Evolutionary conservation across 1,284 basidiomycete genomes (phyloP).

Genomic region (Ustilago cynodontis): DNA sequence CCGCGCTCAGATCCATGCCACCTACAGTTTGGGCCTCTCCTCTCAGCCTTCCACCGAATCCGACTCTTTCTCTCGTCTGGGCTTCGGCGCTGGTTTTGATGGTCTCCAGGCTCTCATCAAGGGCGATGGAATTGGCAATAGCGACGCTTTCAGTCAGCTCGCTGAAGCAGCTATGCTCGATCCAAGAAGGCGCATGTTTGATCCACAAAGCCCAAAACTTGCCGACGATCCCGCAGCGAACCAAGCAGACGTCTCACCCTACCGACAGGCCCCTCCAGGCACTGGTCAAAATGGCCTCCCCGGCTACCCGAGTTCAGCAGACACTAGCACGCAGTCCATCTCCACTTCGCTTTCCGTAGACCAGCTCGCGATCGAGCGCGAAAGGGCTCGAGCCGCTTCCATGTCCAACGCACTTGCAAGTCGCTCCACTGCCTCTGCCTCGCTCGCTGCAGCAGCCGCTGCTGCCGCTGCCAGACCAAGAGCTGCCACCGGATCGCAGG

Average conservation of each 20-base stretch:
- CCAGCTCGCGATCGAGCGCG: constrained; percentile 29
- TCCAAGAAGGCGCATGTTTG: constrained; percentile 31
- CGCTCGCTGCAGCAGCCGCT: constrained; percentile 19
- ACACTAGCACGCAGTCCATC: background rate
- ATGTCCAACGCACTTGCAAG: constrained; percentile 24
- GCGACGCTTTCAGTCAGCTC: constrained; percentile 62
- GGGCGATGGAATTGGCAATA: constrained; percentile 42
- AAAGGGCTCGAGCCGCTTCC: constrained; percentile 34
- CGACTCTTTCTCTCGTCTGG: constrained; percentile 50
- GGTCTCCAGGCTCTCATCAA: constrained; percentile 52
- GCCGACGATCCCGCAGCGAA: constrained; percentile 13
- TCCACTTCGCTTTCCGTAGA: constrained; percentile 17
- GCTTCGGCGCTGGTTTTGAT: constrained; percentile 53
- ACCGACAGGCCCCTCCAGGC: constrained; percentile 4
- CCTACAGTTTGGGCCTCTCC: constrained; percentile 32
- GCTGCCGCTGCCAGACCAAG: constrained; percentile 36
- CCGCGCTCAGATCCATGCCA: constrained; percentile 35
- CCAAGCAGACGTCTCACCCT: constrained; percentile 16
- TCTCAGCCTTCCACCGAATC: constrained; percentile 31
- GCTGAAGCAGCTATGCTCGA: constrained; percentile 59
- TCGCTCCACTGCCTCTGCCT: constrained; percentile 19
- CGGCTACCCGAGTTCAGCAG: constrained; percentile 10
- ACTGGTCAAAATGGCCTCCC: constrained; percentile 2
- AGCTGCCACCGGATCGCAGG: constrained; percentile 46
- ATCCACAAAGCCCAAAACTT: constrained; percentile 19